Base-by-base conservation (phyloP, 148 eudicot genomes). In the Rhododendron molle region DNA sequence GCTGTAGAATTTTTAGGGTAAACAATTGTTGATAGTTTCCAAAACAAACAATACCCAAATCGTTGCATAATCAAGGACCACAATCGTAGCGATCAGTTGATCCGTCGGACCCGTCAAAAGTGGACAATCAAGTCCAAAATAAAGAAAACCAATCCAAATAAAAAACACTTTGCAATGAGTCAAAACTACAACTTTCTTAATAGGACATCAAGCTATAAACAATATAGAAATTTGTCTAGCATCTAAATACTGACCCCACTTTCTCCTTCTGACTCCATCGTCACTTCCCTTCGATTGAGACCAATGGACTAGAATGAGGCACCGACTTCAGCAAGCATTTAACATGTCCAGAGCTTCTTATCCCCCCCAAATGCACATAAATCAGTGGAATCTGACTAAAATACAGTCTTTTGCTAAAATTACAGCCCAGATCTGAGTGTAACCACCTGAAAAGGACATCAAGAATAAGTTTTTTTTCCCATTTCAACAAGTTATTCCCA, bases 221-320 rank as follows among this genome's bases (percentile, higher is more conserved):
- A 30, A 71, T 71, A 32, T 3, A 28, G 7, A 71, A 81, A 15
- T 18, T 9, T 47, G 30, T 84, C 2, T 12, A 26, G 36, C 30
- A 36, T 20, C 38, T 18, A 26, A 67, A 67, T 71, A 91, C 93
- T 89, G 40, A 91, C 93, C 90, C 86, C 91, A 86, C 81, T 86
- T 85, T 88, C 91, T 81, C 91, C 91, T 88, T 87, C 89, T 32
- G 90, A 87, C 82, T 89, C 93, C 93, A 91, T 91, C 50, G 81
- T 32, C 83, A 36, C 78, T 58, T 86, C 52, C 81, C 67, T 58
- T 72, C 76, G 77, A 77, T 85, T 71, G n/a, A 28, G 65, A 72
- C 26, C 65, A 78, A 73, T 6, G 56, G 80, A 52, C 69, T 54
- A 60, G 16, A 87, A 83, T 82, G 73, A 80, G 80, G 67, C 67